Evolutionary conservation across 2,329 filamentous ascomycete genomes (phyloP), one percentile per base, ranked within the genome.

Genomic region (Reticulascus tulasneorum): DNA sequence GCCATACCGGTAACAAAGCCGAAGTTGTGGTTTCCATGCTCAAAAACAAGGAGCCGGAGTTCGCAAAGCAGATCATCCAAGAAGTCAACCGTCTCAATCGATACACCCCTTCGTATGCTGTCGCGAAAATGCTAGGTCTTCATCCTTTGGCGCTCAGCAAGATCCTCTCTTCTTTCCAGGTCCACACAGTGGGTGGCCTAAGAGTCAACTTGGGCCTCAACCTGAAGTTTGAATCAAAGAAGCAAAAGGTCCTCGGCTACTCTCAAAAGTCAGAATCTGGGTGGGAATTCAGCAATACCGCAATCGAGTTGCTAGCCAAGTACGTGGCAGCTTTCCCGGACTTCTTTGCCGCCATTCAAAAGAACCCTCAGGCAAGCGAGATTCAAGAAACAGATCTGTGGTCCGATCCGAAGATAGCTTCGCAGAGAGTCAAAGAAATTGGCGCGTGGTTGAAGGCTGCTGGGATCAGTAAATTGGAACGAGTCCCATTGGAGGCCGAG

Each of bases 291-390:
- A 96, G 90, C 53, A 75, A 79, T 32, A 83, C 86, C 48, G 90
- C 93, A 1, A 73, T 96, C 38, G 74, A 83, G 29, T 66, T 98
- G 35, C 77, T 98, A 35, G 77, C 81, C 26, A 76, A 88, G 48
- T 98, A 97, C 60, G 96, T 97, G 85, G 82, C 84, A 40, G 82
- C 80, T 12, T 98, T 98, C 62, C 93, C 93, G 0, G 88, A 96
- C 40, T 97, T 98, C 61, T 91, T 98, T 54, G 88, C 84, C 8
- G 87, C 82, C 5, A 87, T 98, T 45, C 83, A 90, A 58, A 73
- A 74, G 42, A 91, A 95, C 47, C 88, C 91, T 2, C 84, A 89
- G 40, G 86, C 84, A 23, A 91, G 88, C 53, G 84, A 91, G 42
- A 86, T 89, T 49, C 73, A 77, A 29, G 90, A 94, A 33, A 88